Percentiles rank a stretch among this genome's conserved stretches.
Conservation (phyloP, 208 protist genomes). For the Strigomonas culicis region DNA sequence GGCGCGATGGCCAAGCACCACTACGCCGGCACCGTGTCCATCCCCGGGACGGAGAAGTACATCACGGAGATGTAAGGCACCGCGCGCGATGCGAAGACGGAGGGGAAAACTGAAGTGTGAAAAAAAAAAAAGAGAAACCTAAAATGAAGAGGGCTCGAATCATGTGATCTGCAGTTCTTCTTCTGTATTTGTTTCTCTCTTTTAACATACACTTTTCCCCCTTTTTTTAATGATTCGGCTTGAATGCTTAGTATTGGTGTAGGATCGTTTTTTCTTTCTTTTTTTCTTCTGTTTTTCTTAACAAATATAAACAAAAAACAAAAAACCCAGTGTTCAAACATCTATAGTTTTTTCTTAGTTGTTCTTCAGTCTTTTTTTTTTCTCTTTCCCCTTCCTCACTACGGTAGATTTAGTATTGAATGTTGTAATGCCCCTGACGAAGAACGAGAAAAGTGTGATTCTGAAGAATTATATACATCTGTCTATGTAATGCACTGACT, state of each 20-base stretch:
- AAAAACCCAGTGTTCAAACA: too few relatives aligned
- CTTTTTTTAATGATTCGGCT: slow-evolving; percentile 7
- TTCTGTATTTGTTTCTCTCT: neutral
- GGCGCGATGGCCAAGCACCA: slow-evolving; percentile 85
- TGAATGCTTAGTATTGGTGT: too few relatives aligned
- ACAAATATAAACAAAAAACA: too few relatives aligned
- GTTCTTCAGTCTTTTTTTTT: slow-evolving; percentile 4
- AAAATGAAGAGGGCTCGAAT: too few relatives aligned
- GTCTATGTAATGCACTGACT: too few relatives aligned
- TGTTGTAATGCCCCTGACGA: too few relatives aligned
- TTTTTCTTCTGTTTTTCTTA: too few relatives aligned
- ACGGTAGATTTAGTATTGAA: too few relatives aligned
- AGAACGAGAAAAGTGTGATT: neutral
- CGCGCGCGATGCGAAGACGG: neutral
- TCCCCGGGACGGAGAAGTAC: slow-evolving; percentile 80
- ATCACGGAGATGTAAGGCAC: slow-evolving; percentile 41
- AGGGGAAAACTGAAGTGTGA: slow-evolving; percentile 8
- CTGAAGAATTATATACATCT: too few relatives aligned
- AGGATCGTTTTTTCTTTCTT: neutral
- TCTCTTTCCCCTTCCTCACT: neutral
- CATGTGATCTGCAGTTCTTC: too few relatives aligned
- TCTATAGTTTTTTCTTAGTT: neutral
- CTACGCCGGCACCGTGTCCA: slow-evolving; percentile 80
- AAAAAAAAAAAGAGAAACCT: neutral
- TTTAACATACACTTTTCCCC: slow-evolving; percentile 2